Base-by-base conservation (phyloP, 1,284 basidiomycete genomes). In the Ustilago lituana region DNA sequence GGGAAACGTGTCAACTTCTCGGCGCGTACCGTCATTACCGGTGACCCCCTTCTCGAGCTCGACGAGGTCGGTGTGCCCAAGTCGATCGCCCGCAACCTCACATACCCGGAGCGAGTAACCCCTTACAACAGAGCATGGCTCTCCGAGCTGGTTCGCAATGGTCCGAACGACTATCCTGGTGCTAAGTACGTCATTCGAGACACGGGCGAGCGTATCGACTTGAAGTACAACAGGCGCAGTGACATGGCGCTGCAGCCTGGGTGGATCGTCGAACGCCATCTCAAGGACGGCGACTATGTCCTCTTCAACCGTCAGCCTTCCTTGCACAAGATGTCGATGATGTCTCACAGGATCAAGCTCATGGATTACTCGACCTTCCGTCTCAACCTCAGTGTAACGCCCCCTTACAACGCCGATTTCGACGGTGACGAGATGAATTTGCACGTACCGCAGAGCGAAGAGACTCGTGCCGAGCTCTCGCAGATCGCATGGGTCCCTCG, bases 361-460 rank as follows among this genome's bases (percentile, higher is more conserved):
- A 97, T 98, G 94, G 92, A 93, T 31, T 98, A 98, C 84, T 98
- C 96, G 91, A 93, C 95, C 59, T 98, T 97, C 86, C 94, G 95
- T 64, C 85, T 97, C 69, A 98, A 98, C 83, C 89, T 97, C 68
- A 96, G 94, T 63, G 94, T 97, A 46, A 84, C 84, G 22, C 79
- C 80, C 10, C 80, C 80, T 0, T 82, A 82, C 72, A 82, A 81
- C 46, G 79, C 74, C 71, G 83, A 83, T 85, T 99, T 98, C 85
- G 96, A 98, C 82, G 96, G 96, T 79, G 96, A 99, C 83, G 95
- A 98, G 84, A 98, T 98, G 96, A 98, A 98, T 85, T 92, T 98
- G 67, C 64, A 59, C 83, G 91, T 98, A 32, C 96, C 96, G 9
- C 96, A 99, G 83, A 94, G 92, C 63, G 95, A 98, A 84, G 96